Base-by-base conservation (phyloP, 2,329 filamentous ascomycete genomes). In the Emericellopsis atlantica region DNA sequence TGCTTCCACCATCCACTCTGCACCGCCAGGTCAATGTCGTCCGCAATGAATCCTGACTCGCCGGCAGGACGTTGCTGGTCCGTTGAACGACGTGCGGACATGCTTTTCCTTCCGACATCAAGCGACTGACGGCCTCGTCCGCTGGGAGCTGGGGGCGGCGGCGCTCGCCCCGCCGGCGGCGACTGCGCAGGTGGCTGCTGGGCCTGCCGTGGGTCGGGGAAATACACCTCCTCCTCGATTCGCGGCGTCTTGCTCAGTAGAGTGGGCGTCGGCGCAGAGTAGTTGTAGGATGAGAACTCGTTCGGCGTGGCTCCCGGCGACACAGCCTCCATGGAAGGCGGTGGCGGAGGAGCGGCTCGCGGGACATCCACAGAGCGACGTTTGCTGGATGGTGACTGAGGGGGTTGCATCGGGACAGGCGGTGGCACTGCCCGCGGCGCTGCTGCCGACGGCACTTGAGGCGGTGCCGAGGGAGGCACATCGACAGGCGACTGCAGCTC, bases 1-100 rank as follows among this genome's bases (percentile, higher is more conserved):
- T 89, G 79, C 32, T 82, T 77, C 89, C 90, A 98, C 92, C 92
- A 98, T 39, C 81, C 74, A 15, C 78, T 84, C 39, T 73, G 71
- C 36, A 74, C 68, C 11, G 76, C 80, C 32, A 96, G 68, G 52
- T 96, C 89, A 42, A 96, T 63, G 45, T 96, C 89, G 42, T 80
- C 81, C 33, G 92, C 92, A 46, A 96, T 90, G 54, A 80, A 93
- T 1, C 87, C 85, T 36, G 81, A 79, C 48, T 90, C 85, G 57
- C 79, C 72, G 6, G 81, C 82, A 16, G 85, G 81, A 37, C 90
- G 77, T 32, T 73, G 61, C 42, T 84, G 67, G 49, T 98, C 92
- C 60, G 84, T 76, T 4, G 88, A 95, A 32, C 74, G 61, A 36
- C 72, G 63, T 12, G 53, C 59, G n/a, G 57, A 55, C 11, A 69